Conservation (phyloP, 345 rosid genomes). For the Brassica incana region DNA sequence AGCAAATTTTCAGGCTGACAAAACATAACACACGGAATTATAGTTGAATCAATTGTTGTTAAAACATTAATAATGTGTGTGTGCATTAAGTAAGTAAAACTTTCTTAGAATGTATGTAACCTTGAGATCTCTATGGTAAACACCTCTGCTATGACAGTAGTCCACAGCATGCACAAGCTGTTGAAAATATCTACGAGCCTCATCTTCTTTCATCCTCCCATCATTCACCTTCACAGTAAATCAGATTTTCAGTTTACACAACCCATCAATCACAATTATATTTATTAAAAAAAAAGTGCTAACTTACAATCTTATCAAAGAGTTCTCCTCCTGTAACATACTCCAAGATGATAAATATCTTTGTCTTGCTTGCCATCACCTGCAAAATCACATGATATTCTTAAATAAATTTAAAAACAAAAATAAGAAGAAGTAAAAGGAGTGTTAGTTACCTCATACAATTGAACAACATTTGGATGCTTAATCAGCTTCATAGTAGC, state of each 20-base stretch:
- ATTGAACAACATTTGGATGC: conserved; percentile 90
- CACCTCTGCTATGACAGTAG: conserved; percentile 98
- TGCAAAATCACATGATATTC: conserved; percentile 17
- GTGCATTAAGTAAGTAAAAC: no score
- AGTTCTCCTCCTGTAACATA: conserved; percentile 79
- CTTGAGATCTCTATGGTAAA: conserved; percentile 96
- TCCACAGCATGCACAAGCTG: conserved; percentile 95
- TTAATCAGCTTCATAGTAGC: conserved; percentile 91
- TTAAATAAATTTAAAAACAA: no score
- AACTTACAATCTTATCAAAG: conserved; percentile 76
- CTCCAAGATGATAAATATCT: conserved; percentile 70
- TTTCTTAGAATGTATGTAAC: conserved; percentile 36
- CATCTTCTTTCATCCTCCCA: conserved; percentile 89
- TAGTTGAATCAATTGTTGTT: neutral
- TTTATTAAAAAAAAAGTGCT: neutral
- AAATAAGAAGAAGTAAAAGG: no score
- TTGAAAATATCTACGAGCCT: conserved; percentile 91
- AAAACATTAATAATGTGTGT: neutral
- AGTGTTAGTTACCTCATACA: conserved; percentile 54
- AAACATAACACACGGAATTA: conserved; percentile 5
- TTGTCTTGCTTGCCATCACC: conserved; percentile 80
- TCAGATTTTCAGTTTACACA: neutral
- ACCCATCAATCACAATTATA: neutral
- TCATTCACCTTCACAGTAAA: conserved; percentile 62
- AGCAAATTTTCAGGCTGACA: conserved; percentile 91